These are phyloP conservation scores for Crassisporium funariophilum DNA, from an alignment of 768 basidiomycete species.

Conservation along the genomic window DNA sequence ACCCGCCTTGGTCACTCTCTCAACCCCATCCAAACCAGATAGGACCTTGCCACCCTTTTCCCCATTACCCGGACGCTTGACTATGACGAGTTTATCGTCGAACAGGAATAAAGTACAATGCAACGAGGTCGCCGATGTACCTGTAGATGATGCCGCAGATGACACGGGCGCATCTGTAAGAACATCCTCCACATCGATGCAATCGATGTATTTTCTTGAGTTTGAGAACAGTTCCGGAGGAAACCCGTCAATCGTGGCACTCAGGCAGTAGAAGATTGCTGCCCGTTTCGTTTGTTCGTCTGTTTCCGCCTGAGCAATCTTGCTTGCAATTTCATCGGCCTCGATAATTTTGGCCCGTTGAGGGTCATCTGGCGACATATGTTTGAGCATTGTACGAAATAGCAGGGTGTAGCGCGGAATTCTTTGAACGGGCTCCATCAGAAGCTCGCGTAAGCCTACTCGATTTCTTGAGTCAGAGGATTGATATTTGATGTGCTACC, in stretches of 20 bases:
- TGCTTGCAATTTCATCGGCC: constrained; percentile 85
- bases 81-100: constrained; percentile 90
- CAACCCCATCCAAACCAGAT: constrained; percentile 77
- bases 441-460: constrained; percentile 84
- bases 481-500: constrained; percentile 85
- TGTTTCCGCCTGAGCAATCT: constrained; percentile 88
- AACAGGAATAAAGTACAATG: constrained; percentile 93
- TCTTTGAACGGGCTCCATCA: constrained; percentile 96
- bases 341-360: constrained; percentile 80
- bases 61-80: constrained; percentile 78
- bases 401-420: constrained; percentile 94
- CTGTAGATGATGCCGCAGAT: constrained; percentile 43
- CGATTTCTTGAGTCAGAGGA: constrained; percentile 74
- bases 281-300: constrained; percentile 92
- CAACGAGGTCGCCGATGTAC: constrained; percentile 48
- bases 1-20: constrained; percentile 67
- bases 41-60: constrained; percentile 74
- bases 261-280: constrained; percentile 84
- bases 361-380: constrained; percentile 77
- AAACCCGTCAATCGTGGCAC: constrained; percentile 85
- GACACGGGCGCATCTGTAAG: constrained; percentile 53
- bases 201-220: constrained; percentile 86
- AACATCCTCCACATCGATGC: constrained; percentile 90
- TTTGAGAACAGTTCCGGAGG: constrained; percentile 90
- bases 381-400: constrained; percentile 90